phyloP scores from a whole-genome alignment of 345 rosid species.

The Gossypium herbaceum region DNA sequence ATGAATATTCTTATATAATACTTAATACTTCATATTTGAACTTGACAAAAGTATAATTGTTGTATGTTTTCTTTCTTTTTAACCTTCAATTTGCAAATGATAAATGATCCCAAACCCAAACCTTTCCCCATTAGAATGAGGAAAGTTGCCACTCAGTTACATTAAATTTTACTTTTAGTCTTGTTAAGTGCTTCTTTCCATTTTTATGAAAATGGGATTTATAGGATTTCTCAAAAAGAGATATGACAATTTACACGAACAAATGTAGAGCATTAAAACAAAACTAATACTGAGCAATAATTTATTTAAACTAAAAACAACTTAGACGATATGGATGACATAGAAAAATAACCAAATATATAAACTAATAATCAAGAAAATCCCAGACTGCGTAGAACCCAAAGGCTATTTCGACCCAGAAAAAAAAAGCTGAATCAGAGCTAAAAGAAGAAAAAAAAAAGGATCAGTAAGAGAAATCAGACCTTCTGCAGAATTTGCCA shows the following conservation, averaged over 20 bases:
- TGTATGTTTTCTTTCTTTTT: background rate
- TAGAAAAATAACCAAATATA: background rate
- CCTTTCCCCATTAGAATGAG: background rate
- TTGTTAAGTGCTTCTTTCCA: conserved; percentile 4
- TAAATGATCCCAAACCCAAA: background rate
- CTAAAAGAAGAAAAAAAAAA: background rate
- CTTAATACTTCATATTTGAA: background rate
- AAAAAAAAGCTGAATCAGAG: background rate
- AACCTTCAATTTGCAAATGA: conserved; percentile 11
- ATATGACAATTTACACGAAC: background rate
- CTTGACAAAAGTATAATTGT: background rate
- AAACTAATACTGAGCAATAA: background rate
- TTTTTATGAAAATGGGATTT: conserved; percentile 5
- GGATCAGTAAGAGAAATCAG: background rate
- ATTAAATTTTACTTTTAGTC: background rate
- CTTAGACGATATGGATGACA: background rate
- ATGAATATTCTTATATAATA: conserved; percentile 2
- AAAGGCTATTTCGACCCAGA: background rate
- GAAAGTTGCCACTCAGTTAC: background rate
- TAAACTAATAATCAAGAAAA: background rate
- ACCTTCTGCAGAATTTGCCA: conserved; percentile 78
- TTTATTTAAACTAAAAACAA: background rate
- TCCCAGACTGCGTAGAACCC: background rate
- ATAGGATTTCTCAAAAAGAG: conserved; percentile 4
- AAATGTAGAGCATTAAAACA: background rate